Base-by-base conservation (phyloP, 805 yeast species). In the Saccharomycopsis sp. region DNA sequence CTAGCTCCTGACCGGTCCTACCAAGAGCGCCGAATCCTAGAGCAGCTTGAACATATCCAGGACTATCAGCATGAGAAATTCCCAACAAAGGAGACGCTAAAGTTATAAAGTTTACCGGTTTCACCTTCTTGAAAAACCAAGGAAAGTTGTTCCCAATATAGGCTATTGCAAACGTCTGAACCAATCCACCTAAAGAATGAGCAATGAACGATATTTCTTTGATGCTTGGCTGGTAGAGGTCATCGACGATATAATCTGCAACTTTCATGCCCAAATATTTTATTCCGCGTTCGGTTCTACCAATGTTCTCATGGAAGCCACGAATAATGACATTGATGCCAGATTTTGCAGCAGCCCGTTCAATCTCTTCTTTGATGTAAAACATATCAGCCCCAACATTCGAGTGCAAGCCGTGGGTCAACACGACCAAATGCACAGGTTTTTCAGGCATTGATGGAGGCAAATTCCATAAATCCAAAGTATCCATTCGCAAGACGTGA, bases 351-450 rank as follows among this genome's bases (percentile, higher is more conserved):
- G 68, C 60, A 38, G 50, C 52, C 16, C 56, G 80, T 69, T 47
- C 49, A 20, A 46, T 46, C 51, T 73, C 73, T 50, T 83, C 92
- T 51, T 80, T 82, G 34, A 83, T 52, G 50, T 79, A 82, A 23
- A 72, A 63, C 83, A 83, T 70, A 56, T 83, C 94, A 1, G 87
- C 77, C 1, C 83, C 70, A 0, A 77, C 73, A 53, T 83, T 83
- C 1, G 89, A 79, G 56, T 80, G 88, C 30, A 83, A 60, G 0
- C 94, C 94, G 58, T 83, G 94, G 0, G 88, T 78, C 30, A 82
- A 54, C 1, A 83, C 58, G 13, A 82, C 85, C 46, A 83, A 61
- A 59, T 83, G 94, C 3, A 70, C 65, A 9, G 78, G 77, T 42
- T 58, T 56, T 5, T 34, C 30, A 4, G 36, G 59, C 42, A 42